phyloP scores from a whole-genome alignment of 345 rosid species.

The Ceriops decandra region DNA sequence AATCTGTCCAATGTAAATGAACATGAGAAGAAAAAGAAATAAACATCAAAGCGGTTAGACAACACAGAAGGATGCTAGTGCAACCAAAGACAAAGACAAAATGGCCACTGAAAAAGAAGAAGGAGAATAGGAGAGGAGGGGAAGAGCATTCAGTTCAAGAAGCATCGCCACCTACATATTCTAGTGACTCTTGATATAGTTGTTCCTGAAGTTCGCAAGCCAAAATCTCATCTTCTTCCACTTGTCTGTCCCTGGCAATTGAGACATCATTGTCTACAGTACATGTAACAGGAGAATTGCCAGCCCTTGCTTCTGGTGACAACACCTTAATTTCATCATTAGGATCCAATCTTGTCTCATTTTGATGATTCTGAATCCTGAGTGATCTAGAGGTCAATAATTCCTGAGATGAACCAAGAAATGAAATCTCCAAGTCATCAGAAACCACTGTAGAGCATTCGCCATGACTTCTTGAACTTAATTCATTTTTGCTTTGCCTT shows the following conservation, averaged over 20 bases:
- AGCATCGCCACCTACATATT: slow-evolving; percentile 47
- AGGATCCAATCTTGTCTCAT: slow-evolving; percentile 25
- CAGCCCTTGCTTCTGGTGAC: slow-evolving; percentile 37
- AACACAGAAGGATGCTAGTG: not conserved
- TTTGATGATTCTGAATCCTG: slow-evolving; percentile 32
- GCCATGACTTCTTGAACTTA: slow-evolving; percentile 38
- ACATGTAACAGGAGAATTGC: slow-evolving; percentile 19
- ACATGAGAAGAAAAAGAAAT: slow-evolving; percentile 3
- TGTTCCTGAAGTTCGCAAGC: slow-evolving; percentile 93
- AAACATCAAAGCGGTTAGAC: slow-evolving; percentile 2
- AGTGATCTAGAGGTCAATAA: slow-evolving; percentile 57
- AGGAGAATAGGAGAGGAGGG: not conserved
- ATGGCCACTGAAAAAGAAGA: too few relatives aligned
- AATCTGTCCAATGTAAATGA: slow-evolving; percentile 36
- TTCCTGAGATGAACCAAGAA: slow-evolving; percentile 53
- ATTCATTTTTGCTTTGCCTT: slow-evolving; percentile 21
- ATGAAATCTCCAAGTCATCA: slow-evolving; percentile 42
- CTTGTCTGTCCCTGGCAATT: slow-evolving; percentile 62
- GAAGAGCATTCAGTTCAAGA: not conserved
- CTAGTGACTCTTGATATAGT: slow-evolving; percentile 54
- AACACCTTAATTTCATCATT: slow-evolving; percentile 45
- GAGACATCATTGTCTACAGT: slow-evolving; percentile 34
- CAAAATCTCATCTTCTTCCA: slow-evolving; percentile 84
- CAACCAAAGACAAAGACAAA: not conserved
- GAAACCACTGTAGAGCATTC: slow-evolving; percentile 30